These are phyloP conservation scores for Cornus controversa DNA, from an alignment of 148 eudicot species.

Conservation along the genomic window DNA sequence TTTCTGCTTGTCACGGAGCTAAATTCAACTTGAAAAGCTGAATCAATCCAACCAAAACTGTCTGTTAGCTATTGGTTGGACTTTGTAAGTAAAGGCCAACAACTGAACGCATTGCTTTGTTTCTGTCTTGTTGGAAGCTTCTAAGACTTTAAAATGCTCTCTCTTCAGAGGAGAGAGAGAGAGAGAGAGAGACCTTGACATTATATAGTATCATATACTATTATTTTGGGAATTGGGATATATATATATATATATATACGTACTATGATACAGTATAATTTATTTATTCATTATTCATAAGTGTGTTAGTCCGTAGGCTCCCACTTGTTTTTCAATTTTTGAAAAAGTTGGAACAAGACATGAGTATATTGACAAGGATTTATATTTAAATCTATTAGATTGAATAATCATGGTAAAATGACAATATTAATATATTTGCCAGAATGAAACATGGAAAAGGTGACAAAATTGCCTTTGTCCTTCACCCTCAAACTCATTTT, in stretches of 20 bases:
- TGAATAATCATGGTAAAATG: slow-evolving; percentile 13
- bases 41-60: slow-evolving; percentile 3
- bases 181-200: neutral
- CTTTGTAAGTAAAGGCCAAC: neutral
- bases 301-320: neutral
- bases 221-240: neutral
- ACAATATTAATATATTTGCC: no score
- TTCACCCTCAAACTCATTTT: slow-evolving; percentile 7
- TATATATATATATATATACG: no score
- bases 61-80: slow-evolving; percentile 15
- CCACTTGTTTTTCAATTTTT: slow-evolving; percentile 12
- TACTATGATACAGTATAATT: neutral
- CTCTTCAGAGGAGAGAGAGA: slow-evolving; percentile 9
- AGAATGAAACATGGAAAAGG: no score
- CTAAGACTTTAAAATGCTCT: slow-evolving; percentile 15
- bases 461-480: slow-evolving; percentile 17
- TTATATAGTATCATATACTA: no score
- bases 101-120: slow-evolving; percentile 11
- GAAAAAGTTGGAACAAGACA: slow-evolving; percentile 21
- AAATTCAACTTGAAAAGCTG: slow-evolving; percentile 22
- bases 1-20: slow-evolving; percentile 19
- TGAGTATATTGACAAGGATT: slow-evolving; percentile 8
- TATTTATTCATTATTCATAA: neutral
- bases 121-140: slow-evolving; percentile 26
- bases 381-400: slow-evolving; percentile 1